Evolutionary conservation across 2,329 filamentous ascomycete genomes (phyloP).

Genomic region (Phialophora verrucosa): DNA sequence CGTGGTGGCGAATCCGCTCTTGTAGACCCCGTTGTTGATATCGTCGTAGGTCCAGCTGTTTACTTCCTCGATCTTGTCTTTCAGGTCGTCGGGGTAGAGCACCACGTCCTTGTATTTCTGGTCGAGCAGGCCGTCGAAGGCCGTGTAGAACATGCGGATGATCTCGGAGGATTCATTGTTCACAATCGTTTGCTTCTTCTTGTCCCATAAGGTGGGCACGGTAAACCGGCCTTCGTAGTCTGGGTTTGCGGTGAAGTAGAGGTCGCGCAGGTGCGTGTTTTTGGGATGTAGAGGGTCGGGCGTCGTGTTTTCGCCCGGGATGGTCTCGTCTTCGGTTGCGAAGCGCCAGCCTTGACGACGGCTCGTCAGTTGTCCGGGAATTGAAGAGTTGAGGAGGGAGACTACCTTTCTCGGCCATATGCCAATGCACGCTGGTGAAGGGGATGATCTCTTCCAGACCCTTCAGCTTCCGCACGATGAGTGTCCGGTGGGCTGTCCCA

Average conservation of each 20-base stretch:
- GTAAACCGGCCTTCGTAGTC: slow-evolving; percentile 82
- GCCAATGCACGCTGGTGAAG: slow-evolving; percentile 88
- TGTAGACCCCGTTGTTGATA: slow-evolving; percentile 60
- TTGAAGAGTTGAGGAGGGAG: slow-evolving; percentile 18
- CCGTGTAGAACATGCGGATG: slow-evolving; percentile 83
- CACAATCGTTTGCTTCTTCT: slow-evolving; percentile 74
- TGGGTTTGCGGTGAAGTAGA: slow-evolving; percentile 78
- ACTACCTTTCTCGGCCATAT: slow-evolving; percentile 71
- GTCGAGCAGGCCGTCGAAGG: slow-evolving; percentile 75
- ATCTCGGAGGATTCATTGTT: slow-evolving; percentile 92
- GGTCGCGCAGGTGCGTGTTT: slow-evolving; percentile 74
- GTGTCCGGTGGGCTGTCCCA: slow-evolving; percentile 72
- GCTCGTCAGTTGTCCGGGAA: not conserved
- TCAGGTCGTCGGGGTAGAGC: slow-evolving; percentile 71
- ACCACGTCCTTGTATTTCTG: slow-evolving; percentile 63
- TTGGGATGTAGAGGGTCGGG: slow-evolving; percentile 66
- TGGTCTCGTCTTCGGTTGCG: slow-evolving; percentile 65
- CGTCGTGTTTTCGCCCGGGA: slow-evolving; percentile 61
- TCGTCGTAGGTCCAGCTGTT: slow-evolving; percentile 80
- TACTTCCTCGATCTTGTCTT: slow-evolving; percentile 71
- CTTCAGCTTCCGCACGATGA: slow-evolving; percentile 89
- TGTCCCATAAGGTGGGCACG: slow-evolving; percentile 80
- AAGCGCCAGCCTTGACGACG: slow-evolving; percentile 77
- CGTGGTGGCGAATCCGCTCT: slow-evolving; percentile 79
- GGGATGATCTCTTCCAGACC: slow-evolving; percentile 84